Percentiles rank a stretch among this genome's conserved stretches.
Conservation (phyloP, 129 eudicot species). For the Pulicaria dysenterica region DNA sequence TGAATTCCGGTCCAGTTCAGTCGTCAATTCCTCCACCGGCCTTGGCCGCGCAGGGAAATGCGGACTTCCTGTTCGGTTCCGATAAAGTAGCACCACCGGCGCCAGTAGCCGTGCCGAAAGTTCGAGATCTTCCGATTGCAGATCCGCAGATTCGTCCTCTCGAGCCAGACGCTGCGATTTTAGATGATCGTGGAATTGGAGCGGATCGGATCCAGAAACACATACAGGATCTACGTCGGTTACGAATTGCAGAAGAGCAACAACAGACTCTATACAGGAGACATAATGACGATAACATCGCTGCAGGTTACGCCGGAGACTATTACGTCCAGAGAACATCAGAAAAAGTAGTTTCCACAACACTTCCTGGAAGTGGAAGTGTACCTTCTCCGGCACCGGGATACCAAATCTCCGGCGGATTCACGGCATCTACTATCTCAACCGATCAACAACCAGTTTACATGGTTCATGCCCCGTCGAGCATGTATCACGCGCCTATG, state of each 20-base stretch:
- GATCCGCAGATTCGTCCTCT: slow-evolving; percentile 37
- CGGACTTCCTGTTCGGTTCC: slow-evolving; percentile 73
- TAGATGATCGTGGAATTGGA: slow-evolving; percentile 48
- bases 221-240: slow-evolving; percentile 70
- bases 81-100: slow-evolving; percentile 54
- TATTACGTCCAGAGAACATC: slow-evolving; percentile 52
- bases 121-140: slow-evolving; percentile 25
- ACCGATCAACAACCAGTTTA: slow-evolving; percentile 68
- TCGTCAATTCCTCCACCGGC: slow-evolving; percentile 40
- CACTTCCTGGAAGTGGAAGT: slow-evolving; percentile 46
- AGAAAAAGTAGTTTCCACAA: slow-evolving; percentile 44
- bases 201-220: slow-evolving; percentile 80
- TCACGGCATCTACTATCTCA: slow-evolving; percentile 31
- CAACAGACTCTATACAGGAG: slow-evolving; percentile 46
- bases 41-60: slow-evolving; percentile 42
- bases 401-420: slow-evolving; percentile 66
- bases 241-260: slow-evolving; percentile 61
- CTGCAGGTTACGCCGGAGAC: slow-evolving; percentile 45
- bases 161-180: slow-evolving; percentile 31
- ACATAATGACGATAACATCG: slow-evolving; percentile 59
- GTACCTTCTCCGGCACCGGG: slow-evolving; percentile 40
- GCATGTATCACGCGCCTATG: slow-evolving; percentile 69
- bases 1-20: slow-evolving; percentile 66
- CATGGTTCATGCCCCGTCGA: slow-evolving; percentile 58
- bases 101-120: slow-evolving; percentile 23